phyloP scores from a whole-genome alignment of 1,139 yeast species.

The Geotrichum carabidarum region DNA sequence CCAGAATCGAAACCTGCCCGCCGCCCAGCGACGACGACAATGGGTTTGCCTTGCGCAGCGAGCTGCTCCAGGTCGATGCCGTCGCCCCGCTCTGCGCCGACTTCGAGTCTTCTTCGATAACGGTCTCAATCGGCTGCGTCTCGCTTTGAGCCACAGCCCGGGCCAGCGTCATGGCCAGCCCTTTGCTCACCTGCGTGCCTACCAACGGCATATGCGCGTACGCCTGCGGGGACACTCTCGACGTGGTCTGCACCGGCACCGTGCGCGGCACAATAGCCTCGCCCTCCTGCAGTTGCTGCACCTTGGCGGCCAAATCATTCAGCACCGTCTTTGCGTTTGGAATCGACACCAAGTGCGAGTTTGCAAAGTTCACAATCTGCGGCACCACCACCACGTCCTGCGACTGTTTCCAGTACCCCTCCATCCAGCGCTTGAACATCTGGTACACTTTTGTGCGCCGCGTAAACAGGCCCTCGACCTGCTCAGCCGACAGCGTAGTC shows the following conservation, averaged over 20 bases:
- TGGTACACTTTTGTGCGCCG: slow-evolving; percentile 64
- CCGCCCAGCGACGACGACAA: slow-evolving; percentile 1
- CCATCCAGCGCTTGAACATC: slow-evolving; percentile 76
- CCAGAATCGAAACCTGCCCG: slow-evolving; percentile 42
- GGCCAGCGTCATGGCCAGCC: slow-evolving; percentile 8
- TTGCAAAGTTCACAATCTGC: slow-evolving; percentile 68
- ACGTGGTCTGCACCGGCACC: slow-evolving; percentile 20
- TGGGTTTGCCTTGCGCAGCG: slow-evolving; percentile 20
- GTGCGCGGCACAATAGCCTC: slow-evolving; percentile 29
- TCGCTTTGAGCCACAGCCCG: slow-evolving; percentile 11
- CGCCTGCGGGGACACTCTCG: slow-evolving; percentile 7
- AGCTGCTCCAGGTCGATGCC: slow-evolving; percentile 21
- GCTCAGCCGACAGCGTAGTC: neutral
- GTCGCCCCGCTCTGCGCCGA: neutral
- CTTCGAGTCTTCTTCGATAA: slow-evolving; percentile 2
- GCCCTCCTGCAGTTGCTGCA: slow-evolving; percentile 24
- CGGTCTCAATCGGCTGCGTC: neutral
- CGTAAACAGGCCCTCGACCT: slow-evolving; percentile 43
- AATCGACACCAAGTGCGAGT: slow-evolving; percentile 42
- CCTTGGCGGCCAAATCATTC: slow-evolving; percentile 27
- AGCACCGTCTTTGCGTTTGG: slow-evolving; percentile 28
- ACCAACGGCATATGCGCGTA: slow-evolving; percentile 13
- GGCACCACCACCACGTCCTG: slow-evolving; percentile 59
- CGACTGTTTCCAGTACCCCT: slow-evolving; percentile 74
- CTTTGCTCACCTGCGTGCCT: slow-evolving; percentile 2